Percentiles rank a stretch among this genome's conserved stretches.
phyloP scores from a whole-genome alignment of 169 alveolate species.

The Eimeria tenella region DNA sequence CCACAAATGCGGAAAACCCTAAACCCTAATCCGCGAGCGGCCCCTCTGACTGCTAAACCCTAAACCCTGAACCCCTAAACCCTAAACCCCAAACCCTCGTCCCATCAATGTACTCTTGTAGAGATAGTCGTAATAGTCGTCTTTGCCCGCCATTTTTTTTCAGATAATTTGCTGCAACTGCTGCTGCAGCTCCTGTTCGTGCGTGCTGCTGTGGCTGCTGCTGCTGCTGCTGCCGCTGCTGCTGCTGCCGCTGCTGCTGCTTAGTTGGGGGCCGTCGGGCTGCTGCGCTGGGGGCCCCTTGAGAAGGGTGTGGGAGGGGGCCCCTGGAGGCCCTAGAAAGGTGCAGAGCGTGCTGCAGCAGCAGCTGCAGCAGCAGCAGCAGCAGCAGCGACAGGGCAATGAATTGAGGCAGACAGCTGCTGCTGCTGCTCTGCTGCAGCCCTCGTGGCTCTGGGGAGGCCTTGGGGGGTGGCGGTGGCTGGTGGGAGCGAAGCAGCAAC shows the following conservation, averaged over 20 bases:
- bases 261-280: not conserved
- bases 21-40: not conserved
- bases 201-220: too few species aligned
- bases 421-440: constrained; percentile 39
- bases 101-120: constrained; percentile 75
- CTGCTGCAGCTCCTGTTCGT: not conserved
- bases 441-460: not conserved
- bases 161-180: not conserved
- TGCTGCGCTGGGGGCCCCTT: not conserved
- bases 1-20: not conserved
- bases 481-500: not conserved
- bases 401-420: not conserved
- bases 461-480: not conserved
- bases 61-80: not conserved
- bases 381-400: not conserved
- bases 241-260: constrained; percentile 37
- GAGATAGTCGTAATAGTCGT: constrained; percentile 84
- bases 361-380: constrained; percentile 32
- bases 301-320: not conserved
- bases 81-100: too few species aligned
- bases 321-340: not conserved
- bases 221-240: not conserved
- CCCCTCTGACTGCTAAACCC: not conserved
- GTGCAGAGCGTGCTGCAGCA: not conserved
- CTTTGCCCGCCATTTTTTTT: constrained; percentile 79